These are phyloP conservation scores for Penicillium polonicum DNA, from an alignment of 2,329 filamentous ascomycete species.

Conservation along the genomic window DNA sequence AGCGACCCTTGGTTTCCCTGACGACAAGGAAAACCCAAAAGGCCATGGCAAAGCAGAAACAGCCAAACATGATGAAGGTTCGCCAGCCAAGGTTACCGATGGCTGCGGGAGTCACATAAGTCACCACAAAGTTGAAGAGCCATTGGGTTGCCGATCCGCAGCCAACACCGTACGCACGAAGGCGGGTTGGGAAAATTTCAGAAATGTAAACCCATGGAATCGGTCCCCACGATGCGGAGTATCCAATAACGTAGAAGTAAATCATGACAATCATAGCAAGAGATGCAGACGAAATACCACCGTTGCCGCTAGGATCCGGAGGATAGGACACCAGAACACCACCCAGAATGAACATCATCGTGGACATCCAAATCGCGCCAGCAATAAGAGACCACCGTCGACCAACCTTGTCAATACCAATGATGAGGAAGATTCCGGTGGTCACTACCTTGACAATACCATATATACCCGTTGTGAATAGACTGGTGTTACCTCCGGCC, in stretches of 20 bases:
- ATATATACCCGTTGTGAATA: conserved; percentile 58
- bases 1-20: neutral
- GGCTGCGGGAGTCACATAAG: neutral
- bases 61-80: neutral
- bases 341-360: conserved; percentile 83
- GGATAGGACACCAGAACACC: conserved; percentile 51
- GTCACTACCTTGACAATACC: conserved; percentile 76
- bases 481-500: conserved; percentile 77
- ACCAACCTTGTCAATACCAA: conserved; percentile 80
- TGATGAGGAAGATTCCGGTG: conserved; percentile 76
- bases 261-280: conserved; percentile 32
- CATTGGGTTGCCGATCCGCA: neutral
- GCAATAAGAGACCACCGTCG: conserved; percentile 75
- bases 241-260: conserved; percentile 44
- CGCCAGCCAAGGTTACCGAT: neutral
- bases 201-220: conserved; percentile 9
- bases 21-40: neutral
- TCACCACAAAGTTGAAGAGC: neutral
- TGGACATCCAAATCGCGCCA: conserved; percentile 76
- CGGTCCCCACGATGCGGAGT: conserved; percentile 29
- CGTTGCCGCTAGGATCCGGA: neutral
- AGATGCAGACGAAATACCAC: neutral
- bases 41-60: neutral
- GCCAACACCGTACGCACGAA: neutral
- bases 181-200: neutral